Base-by-base conservation (phyloP, 805 yeast genomes). In the Nakazawaea pomicola region DNA sequence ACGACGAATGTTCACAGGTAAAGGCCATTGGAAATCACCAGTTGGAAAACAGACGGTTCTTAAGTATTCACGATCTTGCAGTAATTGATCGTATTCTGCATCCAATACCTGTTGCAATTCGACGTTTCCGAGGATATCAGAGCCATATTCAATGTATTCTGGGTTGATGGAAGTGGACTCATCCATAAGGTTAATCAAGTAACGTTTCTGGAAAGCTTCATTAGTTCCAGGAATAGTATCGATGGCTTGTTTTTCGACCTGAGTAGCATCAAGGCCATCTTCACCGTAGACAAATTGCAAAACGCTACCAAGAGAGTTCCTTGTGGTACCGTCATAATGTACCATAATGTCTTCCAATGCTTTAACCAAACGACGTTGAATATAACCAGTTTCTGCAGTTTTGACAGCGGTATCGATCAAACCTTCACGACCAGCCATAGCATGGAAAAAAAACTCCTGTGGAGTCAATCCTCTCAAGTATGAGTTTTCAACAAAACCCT, bases 361-460 rank as follows among this genome's bases (percentile, higher is more conserved):
- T 64, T 91, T 91, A 34, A 91, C 95, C 62, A 91, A 71, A 76
- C 98, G 91, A 74, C 98, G 91, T 68, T 91, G 98, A 58, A 91
- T 90, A 63, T 91, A 91, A 68, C 98, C 98, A 20, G 98, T 90
- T 67, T 91, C 98, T 2, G 99, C 98, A 31, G 99, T 93, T 64
- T 93, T 93, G 36, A 93, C 99, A 12, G 99, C 99, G 41, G 99
- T 93, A 75, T 93, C 99, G 61, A 93, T 95, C 60, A 93, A 74
- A 74, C 99, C 99, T 70, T 93, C 99, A 76, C 99, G 88, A 72
- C 99, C 99, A 58, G 99, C 98, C 96, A 93, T 93, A 40, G 98
- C 97, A 62, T 93, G 99, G 83, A 93, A 93, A 62, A 93, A 90
- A 64, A 93, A 93, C 64, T 93, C 99, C 64, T 93, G 98, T 25